Percentiles rank a stretch among this genome's conserved stretches.
phyloP scores from a whole-genome alignment of 2,329 filamentous ascomycete species.

The Talaromyces sp. region DNA sequence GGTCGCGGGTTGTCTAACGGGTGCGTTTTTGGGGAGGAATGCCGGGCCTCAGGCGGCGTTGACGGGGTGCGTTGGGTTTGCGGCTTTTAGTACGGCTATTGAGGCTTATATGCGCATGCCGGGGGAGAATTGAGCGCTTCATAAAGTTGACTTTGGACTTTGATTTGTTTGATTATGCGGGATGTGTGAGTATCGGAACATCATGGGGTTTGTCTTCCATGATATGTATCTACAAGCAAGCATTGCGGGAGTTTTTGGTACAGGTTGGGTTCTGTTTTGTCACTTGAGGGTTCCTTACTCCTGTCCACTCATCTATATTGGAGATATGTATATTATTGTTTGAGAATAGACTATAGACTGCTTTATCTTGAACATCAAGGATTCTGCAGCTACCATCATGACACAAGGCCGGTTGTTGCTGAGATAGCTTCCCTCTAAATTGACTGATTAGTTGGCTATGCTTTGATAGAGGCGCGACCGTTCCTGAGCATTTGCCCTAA shows the following conservation, averaged over 20 bases:
- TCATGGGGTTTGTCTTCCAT: constrained; percentile 8
- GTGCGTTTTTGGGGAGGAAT: constrained; percentile 78
- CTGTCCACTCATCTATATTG: constrained; percentile 12
- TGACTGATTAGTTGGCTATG: not conserved
- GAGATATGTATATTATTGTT: constrained; percentile 10
- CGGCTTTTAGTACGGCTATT: constrained; percentile 86
- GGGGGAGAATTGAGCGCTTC: constrained; percentile 34
- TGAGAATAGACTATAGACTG: constrained; percentile 1
- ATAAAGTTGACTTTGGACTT: not conserved
- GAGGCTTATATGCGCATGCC: constrained; percentile 86
- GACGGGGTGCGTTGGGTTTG: constrained; percentile 87
- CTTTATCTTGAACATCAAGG: not conserved
- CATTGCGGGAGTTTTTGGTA: constrained; percentile 26
- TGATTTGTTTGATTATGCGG: not conserved
- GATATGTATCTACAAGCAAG: constrained; percentile 24
- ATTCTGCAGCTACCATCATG: not conserved
- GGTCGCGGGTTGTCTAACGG: constrained; percentile 83
- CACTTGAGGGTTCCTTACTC: not conserved
- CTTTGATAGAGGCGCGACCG: not conserved
- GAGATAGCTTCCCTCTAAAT: not conserved
- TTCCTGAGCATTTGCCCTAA: not conserved
- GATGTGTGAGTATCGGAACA: not conserved
- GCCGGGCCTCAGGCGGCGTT: constrained; percentile 86
- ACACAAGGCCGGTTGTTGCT: not conserved
- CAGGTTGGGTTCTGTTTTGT: not conserved